Evolutionary conservation across 2,329 filamentous ascomycete genomes (phyloP), one percentile per base, ranked within the genome.

Genomic region (Penicillium polonicum): DNA sequence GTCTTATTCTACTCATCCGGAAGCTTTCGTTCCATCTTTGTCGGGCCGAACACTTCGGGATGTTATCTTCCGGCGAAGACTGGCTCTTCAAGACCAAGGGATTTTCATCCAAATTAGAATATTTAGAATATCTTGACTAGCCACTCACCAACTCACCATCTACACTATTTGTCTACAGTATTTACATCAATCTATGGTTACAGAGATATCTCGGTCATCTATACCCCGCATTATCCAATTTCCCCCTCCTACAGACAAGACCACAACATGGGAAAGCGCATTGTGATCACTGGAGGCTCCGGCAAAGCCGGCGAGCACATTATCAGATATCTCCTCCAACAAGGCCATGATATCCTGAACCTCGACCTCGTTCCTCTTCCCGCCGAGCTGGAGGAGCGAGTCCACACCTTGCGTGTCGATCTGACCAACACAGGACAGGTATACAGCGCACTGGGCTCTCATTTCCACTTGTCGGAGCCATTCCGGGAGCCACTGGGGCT

Each of bases 321-420:
- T n/a, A 83, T 85, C 49, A 76, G 77, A 17, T 77, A 83, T 36
- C 76, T 85, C 19, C 69, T 83, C 31, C 72, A 77, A 10, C 72
- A 76, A 57, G 82, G 81, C 33, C 78, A 85, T 63, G 66, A 78
- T 58, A 75, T 85, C 35, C 75, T 85, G 29, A 85, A 85, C 59
- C 70, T 85, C n/a, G 83, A 85, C 63, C 74, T 85, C 5, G 69
- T 74, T 17, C 75, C 79, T 6, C 75, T 80, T 21, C 65, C 70
- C 5, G 33, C 48, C 5, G 48, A 77, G 78, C 55, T 78, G 75
- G 4, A 68, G 70, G 29, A 58, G 10, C 55, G 49, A 8, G 79
- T 85, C 48, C 81, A 82, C 68, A 85, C 83, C 0, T 70, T 85
- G 43, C 83, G 82, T 61, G 78, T 78, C 13, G 83, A 85, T 65